Evolutionary conservation across 2,329 filamentous ascomycete genomes (phyloP), one percentile per base, ranked within the genome.

Genomic region (Aspergillus viridinutans): DNA sequence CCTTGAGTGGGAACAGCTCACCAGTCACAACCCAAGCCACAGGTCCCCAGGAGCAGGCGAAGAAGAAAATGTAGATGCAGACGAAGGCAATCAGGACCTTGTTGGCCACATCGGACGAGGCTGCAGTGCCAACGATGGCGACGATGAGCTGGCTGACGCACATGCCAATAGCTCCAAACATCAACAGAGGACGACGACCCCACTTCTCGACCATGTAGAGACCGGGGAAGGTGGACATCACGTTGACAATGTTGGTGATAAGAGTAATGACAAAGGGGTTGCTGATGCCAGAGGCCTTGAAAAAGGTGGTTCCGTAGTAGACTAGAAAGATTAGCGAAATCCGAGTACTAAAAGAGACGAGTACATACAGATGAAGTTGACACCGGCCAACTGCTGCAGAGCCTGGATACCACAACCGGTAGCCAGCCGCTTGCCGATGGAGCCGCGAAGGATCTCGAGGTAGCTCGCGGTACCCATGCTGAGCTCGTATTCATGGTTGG

Each of bases 401-500:
- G 66, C 72, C 49, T 77, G 75, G 6, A 77, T 63, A 4, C 61
- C 65, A 52, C 73, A 75, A 2, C 75, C 75, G 12, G 75, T 76
- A 7, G 71, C 61, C 10, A 76, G 65, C 14, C 75, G 72, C 63
- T 71, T 77, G 21, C 71, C 68, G 50, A 77, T 62, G 0, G 66
- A 67, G 0, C 69, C 68, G 26, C 65, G 68, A 47, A 77, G 58
- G 51, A 72, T 73, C 42, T 75, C 73, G 7, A 72, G 50, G 54
- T 74, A 77, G 20, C 66, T 67, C 4, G 73, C 68, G 3, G 64
- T 68, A 50, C 74, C 75, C 6, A 76, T 58, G 40, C 66, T 65
- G 65, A 88, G 81, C 80, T 96, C 92, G 72, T 91, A 91, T 75
- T 90, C 89, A 74, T 93, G 85, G 80, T 94, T 95, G 77, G 90